Base-by-base conservation (phyloP, 164 flowering plant genomes). In the Macadamia integrifolia region DNA sequence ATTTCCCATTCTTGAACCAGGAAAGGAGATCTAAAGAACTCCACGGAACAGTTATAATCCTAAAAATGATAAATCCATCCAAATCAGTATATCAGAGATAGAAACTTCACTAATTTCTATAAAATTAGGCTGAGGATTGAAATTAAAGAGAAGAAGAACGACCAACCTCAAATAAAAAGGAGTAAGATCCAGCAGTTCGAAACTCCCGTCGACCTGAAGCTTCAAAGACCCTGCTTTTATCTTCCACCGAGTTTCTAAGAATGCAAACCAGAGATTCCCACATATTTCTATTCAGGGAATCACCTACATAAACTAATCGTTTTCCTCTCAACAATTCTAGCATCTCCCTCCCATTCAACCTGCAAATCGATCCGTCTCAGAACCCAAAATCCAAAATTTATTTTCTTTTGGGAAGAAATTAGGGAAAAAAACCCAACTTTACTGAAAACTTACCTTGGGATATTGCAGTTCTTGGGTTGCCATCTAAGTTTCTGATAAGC, bases 401-500 rank as follows among this genome's bases (percentile, higher is more conserved):
- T 3, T 29, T 29, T 17, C 13, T 46, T 23, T 23, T 23, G 23
- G 23, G 23, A 23, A 23, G 23, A 23, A 23, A 23, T 23, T 0
- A 23, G 23, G 23, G 23, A 28, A 60, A 35, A 55, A 62, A 10
- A 9, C 13, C 48, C 11, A 43, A 31, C 48, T 7, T 13, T n/a
- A 1, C 23, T 69, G 58, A 15, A 15, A 52, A 63, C 7, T 2
- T 61, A 92, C 97, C 97, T 89, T 49, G 99, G 99, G 23, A 94
- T 70, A 56, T 66, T 77, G 77, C 99, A 94, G 29, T 77, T 80
- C 46, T 80, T 87, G 6, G 99, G 99, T 77, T 92, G 86, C 99
- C 98, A 94, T 69, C 85, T 92, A 40, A 79, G 72, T 60, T 85
- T 86, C 73, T 76, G 83, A 68, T 68, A 92, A 50, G 71, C 76